phyloP scores from a whole-genome alignment of 192 early-diverging fungal species.

The Backusella tuberculispora region DNA sequence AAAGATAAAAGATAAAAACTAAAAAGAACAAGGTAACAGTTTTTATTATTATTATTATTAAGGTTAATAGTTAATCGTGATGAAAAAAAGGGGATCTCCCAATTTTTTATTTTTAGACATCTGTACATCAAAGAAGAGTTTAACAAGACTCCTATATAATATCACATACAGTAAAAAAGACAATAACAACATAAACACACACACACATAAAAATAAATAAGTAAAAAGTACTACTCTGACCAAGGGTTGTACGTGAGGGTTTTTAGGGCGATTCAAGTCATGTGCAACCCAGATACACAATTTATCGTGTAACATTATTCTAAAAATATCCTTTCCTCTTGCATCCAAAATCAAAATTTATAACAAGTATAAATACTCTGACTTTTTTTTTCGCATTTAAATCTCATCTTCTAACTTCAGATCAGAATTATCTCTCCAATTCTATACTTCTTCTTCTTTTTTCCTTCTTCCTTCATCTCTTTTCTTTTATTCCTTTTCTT shows the following conservation, averaged over 20 bases:
- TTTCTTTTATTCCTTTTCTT: neutral
- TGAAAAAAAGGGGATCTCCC: neutral
- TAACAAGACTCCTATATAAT: neutral
- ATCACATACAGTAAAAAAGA: neutral
- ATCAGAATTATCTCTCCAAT: neutral
- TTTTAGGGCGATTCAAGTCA: neutral
- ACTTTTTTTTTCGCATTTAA: neutral
- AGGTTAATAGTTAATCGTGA: too few species aligned
- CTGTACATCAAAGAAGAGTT: neutral
- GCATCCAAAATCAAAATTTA: neutral
- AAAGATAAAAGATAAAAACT: constrained; percentile 10
- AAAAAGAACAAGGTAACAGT: neutral
- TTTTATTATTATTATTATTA: too few species aligned
- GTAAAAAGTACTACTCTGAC: constrained; percentile 3
- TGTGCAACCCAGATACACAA: neutral
- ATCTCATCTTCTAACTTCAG: neutral
- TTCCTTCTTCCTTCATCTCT: neutral
- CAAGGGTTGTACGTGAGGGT: neutral
- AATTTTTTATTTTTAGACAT: constrained; percentile 15
- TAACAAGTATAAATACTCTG: neutral
- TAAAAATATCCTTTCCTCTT: constrained; percentile 6
- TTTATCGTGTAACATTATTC: neutral
- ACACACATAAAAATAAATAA: neutral
- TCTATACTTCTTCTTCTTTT: neutral
- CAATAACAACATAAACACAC: neutral